These are phyloP conservation scores for Penicillium arizonense DNA, from an alignment of 495 filamentous ascomycete species.

Conservation along the genomic window DNA sequence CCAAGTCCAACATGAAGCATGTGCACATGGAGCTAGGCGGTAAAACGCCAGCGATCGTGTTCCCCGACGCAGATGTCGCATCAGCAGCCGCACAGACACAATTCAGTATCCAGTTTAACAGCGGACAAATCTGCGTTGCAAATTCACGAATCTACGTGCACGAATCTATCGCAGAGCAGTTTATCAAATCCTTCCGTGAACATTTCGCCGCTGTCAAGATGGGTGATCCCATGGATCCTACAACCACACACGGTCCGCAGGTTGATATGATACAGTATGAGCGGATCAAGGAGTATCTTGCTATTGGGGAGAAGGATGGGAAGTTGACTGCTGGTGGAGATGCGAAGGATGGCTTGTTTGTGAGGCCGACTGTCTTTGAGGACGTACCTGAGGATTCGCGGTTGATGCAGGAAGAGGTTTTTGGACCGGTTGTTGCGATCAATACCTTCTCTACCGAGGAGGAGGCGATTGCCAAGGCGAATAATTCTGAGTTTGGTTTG, in stretches of 20 bases:
- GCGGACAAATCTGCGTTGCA: conserved; percentile 89
- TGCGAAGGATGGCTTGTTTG: conserved; percentile 59
- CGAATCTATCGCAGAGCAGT: conserved; percentile 72
- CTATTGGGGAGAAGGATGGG: conserved; percentile 72
- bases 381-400: conserved; percentile 61
- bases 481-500: conserved; percentile 81
- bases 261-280: conserved; percentile 81
- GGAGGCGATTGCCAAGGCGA: conserved; percentile 77
- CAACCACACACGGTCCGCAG: conserved; percentile 81
- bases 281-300: conserved; percentile 71
- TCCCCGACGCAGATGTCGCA: conserved; percentile 85
- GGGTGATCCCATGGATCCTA: conserved; percentile 75
- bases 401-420: conserved; percentile 71
- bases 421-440: conserved; percentile 85
- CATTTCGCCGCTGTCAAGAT: conserved; percentile 59
- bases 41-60: conserved; percentile 83
- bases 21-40: conserved; percentile 92
- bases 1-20: conserved; percentile 81
- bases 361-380: conserved; percentile 71
- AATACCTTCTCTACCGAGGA: conserved; percentile 76
- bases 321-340: conserved; percentile 69
- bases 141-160: conserved; percentile 87
- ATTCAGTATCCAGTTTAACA: conserved; percentile 65
- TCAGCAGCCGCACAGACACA: conserved; percentile 80
- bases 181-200: conserved; percentile 69